phyloP scores from a whole-genome alignment of 331 rosid genomes.

The Spiraea crenata region DNA sequence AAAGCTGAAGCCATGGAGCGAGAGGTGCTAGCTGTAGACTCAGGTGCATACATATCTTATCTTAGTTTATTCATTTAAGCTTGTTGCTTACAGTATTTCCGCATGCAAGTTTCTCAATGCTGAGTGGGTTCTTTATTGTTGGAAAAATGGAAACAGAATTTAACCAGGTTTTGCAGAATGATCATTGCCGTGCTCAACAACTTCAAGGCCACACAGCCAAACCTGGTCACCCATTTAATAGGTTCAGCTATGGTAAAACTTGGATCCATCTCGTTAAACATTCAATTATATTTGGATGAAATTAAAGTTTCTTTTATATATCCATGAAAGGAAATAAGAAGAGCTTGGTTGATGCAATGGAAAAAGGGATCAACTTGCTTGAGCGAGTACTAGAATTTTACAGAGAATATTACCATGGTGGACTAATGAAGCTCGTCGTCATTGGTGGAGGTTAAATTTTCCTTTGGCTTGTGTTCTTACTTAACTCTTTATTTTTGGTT shows the following conservation, averaged over 20 bases:
- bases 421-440: constrained; percentile 92
- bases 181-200: constrained; percentile 87
- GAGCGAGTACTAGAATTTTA: constrained; percentile 71
- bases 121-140: constrained; percentile 33
- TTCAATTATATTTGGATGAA: no score
- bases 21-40: constrained; percentile 94
- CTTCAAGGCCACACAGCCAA: constrained; percentile 82
- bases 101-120: constrained; percentile 32
- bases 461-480: neutral
- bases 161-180: constrained; percentile 84
- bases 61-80: constrained; percentile 16
- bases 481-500: neutral
- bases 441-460: constrained; percentile 88
- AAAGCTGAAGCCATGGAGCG: constrained; percentile 94
- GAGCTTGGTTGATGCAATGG: constrained; percentile 92
- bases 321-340: constrained; percentile 77
- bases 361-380: constrained; percentile 77
- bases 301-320: constrained; percentile 6
- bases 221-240: constrained; percentile 76
- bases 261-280: constrained; percentile 4
- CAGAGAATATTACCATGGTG: constrained; percentile 81
- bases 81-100: constrained; percentile 19
- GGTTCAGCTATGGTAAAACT: constrained; percentile 75
- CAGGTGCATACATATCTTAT: constrained; percentile 54
- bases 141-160: constrained; percentile 63